Base-by-base conservation (phyloP, 2,329 filamentous ascomycete species). In the Aspergillus oerlinghausenensis region DNA sequence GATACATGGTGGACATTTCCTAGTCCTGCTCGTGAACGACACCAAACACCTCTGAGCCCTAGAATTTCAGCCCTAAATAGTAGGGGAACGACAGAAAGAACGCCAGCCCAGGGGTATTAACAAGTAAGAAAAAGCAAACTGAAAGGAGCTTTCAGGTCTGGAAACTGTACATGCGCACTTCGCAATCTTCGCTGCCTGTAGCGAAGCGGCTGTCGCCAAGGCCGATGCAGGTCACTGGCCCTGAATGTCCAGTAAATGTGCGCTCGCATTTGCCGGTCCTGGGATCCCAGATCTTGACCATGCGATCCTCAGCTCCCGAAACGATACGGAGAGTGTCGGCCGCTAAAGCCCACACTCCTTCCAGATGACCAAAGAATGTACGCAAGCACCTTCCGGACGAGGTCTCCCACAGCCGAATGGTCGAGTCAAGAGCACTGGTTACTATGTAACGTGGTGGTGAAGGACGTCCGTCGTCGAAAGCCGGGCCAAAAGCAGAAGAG, bases 281-380 rank as follows among this genome's bases (percentile, higher is more conserved):
- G 17, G 93, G 89, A 75, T 97, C 93, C 94, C 94, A 99, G 32
- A 90, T 86, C 78, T 97, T 97, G 66, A 96, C 89, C 85, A 93
- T 95, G 45, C 90, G 87, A 74, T 99, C 94, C 72, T 97, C 92
- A 10, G 90, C 89, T 0, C 92, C 93, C 19, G 88, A 91, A 14
- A 97, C 91, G 17, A 96, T 85, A 10, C 94, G 86, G 21, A 97
- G 78, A 1, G 89, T 92, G 74, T 97, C 93, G 3, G 90, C 93
- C 0, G 89, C 90, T 2, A 99, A 81, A 5, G 90, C 89, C 94
- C 94, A 99, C 21, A 99, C 88, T 32, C 94, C 94, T 73, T 99
- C 94, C 23, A 99, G 84, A 68, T 99, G 94, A 0, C 94, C 94
- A 70, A 97, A 99, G 79, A 97, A 96, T 32, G 91, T 96, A 60